Evolutionary conservation across 2,329 filamentous ascomycete species (phyloP), one percentile per base, ranked within the genome.

Genomic region (Claviceps africana): DNA sequence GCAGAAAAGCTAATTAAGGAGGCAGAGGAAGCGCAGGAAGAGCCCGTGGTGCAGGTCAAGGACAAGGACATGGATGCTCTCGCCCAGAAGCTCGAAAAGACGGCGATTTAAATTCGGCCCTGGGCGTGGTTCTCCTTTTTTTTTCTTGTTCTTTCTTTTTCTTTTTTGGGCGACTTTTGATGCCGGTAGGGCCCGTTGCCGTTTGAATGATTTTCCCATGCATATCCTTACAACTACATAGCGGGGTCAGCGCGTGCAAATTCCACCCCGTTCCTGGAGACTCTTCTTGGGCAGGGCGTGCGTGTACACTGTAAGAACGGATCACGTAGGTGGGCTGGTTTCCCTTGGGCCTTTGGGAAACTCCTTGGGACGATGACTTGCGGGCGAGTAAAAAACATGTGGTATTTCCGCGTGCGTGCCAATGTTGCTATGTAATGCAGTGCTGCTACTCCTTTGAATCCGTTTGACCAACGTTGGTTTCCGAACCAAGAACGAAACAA

Each of bases 21-120:
- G 58, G 85, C 83, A 4, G 78, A 88, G 59, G 76, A 81, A 62
- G 84, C 83, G 1, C 84, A 88, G 67, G 77, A 85, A 56, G 79
- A 89, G 67, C 84, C 86, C 42, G 80, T 83, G n/a, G 76, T 80
- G 17, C 78, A 84, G 66, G 69, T 79, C 58, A 78, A 87, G 67
- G 82, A 90, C 64, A 79, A 82, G 66, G 85, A 86, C 33, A 86
- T 97, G 40, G 89, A 96, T 61, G 82, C 82, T 46, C 72, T 97
- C 62, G 85, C 88, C 17, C 79, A 84, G 65, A 76, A 81, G 62
- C 70, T 97, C 59, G 80, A 78, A 56, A 90, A 90, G 77, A 86
- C 87, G 25, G 65, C 60, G 47, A 75, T 81, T 57, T 81, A 60
- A 59, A 47, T 45, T 39, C 4, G 3, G 5, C 25, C 25, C 31